phyloP scores from a whole-genome alignment of 2,329 filamentous ascomycete genomes.

The Tolypocladium tropicale region DNA sequence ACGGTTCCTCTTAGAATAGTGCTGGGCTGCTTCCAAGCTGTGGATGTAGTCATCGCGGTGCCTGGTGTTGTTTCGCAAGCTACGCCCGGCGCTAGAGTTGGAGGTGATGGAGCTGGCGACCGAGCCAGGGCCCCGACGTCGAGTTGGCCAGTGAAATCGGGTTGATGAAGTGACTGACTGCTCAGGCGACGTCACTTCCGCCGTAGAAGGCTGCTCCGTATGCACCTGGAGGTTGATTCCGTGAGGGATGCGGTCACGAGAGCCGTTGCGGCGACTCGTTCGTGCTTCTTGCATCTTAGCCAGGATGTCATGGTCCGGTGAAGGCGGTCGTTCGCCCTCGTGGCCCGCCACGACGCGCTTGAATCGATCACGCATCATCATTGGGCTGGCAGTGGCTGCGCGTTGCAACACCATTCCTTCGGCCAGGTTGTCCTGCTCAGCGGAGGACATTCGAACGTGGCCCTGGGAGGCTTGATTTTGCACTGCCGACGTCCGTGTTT shows the following conservation, averaged over 20 bases:
- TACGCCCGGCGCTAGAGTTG: constrained; percentile 39
- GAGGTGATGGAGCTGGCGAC: constrained; percentile 48
- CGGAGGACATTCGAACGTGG: constrained; percentile 25
- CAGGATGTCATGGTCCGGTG: constrained; percentile 49
- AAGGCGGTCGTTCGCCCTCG: constrained; percentile 45
- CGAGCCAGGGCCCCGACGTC: constrained; percentile 44
- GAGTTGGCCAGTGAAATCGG: constrained; percentile 44
- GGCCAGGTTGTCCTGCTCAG: constrained; percentile 31
- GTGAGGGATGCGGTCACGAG: constrained; percentile 68
- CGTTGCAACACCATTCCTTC: constrained; percentile 43
- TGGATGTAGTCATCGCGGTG: constrained; percentile 78
- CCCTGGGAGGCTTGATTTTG: constrained; percentile 15
- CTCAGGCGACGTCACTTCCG: constrained; percentile 47
- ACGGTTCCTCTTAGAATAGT: constrained; percentile 44
- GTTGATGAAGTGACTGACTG: constrained; percentile 42
- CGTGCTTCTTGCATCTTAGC: constrained; percentile 48
- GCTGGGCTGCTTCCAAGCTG: constrained; percentile 69
- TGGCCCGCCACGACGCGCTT: constrained; percentile 20
- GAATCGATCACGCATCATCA: constrained; percentile 45
- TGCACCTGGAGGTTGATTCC: constrained; percentile 57
- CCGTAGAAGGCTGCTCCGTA: constrained; percentile 37
- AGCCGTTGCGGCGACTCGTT: constrained; percentile 54
- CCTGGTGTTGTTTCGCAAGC: constrained; percentile 40
- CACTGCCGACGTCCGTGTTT: constrained; percentile 13
- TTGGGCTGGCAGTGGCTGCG: constrained; percentile 57